These are phyloP conservation scores for Thalassiosira mediterranea DNA, from an alignment of 352 stramenopile species.

Conservation along the genomic window DNA sequence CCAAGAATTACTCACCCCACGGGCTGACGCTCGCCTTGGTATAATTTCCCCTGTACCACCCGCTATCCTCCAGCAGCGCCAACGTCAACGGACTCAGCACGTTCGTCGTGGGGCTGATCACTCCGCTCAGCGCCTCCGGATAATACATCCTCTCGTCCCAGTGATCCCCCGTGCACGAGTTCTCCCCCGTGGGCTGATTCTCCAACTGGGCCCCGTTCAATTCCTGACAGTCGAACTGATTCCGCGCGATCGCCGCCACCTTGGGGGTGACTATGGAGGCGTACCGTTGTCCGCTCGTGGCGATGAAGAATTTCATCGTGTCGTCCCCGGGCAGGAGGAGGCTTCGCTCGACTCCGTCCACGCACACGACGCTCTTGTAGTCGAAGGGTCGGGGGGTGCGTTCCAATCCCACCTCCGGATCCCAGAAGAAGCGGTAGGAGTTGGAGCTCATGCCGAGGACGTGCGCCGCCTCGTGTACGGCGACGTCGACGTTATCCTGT, in stretches of 20 bases:
- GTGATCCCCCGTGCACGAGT: conserved; percentile 78
- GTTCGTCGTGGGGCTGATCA: conserved; percentile 73
- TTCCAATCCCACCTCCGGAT: conserved; percentile 62
- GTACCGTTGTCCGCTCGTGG: conserved; percentile 67
- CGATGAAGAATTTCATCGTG: conserved; percentile 75
- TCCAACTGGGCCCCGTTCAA: conserved; percentile 75
- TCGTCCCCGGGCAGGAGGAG: conserved; percentile 64
- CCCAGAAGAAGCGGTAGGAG: conserved; percentile 75
- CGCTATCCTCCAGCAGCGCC: conserved; percentile 77
- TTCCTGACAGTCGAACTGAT: conserved; percentile 82
- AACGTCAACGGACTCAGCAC: conserved; percentile 73
- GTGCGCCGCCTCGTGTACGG: conserved; percentile 76
- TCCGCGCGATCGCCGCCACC: conserved; percentile 65
- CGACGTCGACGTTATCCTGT: conserved; percentile 75
- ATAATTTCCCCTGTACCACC: conserved; percentile 81
- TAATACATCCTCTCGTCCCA: conserved; percentile 82
- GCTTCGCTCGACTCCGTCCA: conserved; percentile 63
- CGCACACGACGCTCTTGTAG: conserved; percentile 68
- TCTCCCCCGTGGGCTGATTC: conserved; percentile 71
- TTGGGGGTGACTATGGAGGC: conserved; percentile 71
- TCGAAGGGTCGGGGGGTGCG: conserved; percentile 67
- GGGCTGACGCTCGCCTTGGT: conserved; percentile 44
- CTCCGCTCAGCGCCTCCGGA: conserved; percentile 58
- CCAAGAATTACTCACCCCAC: conserved; percentile 30
- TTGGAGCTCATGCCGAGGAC: conserved; percentile 77